Conservation (phyloP, 2,329 filamentous ascomycete genomes). For the Mollisiaceae sp. region DNA sequence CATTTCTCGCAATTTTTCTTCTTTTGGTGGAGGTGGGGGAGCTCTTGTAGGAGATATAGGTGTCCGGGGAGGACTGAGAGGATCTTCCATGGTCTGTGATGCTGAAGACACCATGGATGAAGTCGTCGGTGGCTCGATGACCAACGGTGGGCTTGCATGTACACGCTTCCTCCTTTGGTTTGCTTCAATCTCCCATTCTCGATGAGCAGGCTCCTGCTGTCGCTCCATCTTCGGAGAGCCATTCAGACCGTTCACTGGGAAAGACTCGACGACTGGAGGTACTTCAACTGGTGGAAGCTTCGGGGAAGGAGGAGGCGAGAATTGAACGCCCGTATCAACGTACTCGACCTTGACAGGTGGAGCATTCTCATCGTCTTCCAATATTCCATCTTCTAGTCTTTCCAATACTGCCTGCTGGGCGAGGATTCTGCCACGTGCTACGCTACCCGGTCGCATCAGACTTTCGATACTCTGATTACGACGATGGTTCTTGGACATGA, state of each 20-base stretch:
- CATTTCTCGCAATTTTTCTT: constrained; percentile 48
- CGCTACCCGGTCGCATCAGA: constrained; percentile 59
- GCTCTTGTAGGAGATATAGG: constrained; percentile 59
- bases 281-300: constrained; percentile 48
- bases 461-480: constrained; percentile 65
- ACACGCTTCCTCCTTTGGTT: constrained; percentile 77
- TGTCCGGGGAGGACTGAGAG: constrained; percentile 68
- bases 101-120: constrained; percentile 67
- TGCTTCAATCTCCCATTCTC: constrained; percentile 68
- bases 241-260: constrained; percentile 31
- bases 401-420: constrained; percentile 62
- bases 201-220: constrained; percentile 43
- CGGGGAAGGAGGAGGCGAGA: constrained; percentile 81
- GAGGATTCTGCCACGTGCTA: constrained; percentile 57
- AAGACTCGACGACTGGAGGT: constrained; percentile 51
- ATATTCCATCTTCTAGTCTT: constrained; percentile 56
- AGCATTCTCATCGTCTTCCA: constrained; percentile 55
- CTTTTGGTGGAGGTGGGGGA: constrained; percentile 47
- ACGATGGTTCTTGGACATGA: constrained; percentile 54
- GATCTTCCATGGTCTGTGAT: constrained; percentile 66
- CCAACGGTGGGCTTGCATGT: constrained; percentile 55
- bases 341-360: constrained; percentile 58
- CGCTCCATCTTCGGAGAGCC: constrained; percentile 30
- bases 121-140: constrained; percentile 52
- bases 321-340: constrained; percentile 79